These are phyloP conservation scores for Fusarium nygamai DNA, from an alignment of 2,329 filamentous ascomycete species.

Conservation along the genomic window DNA sequence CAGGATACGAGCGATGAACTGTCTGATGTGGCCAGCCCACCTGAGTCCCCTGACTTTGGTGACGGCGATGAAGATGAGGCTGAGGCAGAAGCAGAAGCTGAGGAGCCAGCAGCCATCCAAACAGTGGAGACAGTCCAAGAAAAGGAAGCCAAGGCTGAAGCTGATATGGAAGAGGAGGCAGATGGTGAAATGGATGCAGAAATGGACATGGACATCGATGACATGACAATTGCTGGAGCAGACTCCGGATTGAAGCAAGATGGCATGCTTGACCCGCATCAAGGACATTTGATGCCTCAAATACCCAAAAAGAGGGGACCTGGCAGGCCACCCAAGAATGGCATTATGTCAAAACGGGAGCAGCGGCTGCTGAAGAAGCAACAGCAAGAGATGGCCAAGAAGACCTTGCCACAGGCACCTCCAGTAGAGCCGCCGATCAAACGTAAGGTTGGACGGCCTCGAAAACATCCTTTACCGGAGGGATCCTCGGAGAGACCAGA, in stretches of 20 bases:
- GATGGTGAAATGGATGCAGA: slow-evolving; percentile 14
- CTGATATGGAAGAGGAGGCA: slow-evolving; percentile 35
- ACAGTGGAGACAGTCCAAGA: slow-evolving; percentile 43
- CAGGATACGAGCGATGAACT: slow-evolving; percentile 66
- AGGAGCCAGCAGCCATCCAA: slow-evolving; percentile 37
- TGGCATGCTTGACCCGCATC: slow-evolving; percentile 46
- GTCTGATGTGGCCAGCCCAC: slow-evolving; percentile 55
- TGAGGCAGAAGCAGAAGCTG: slow-evolving; percentile 33
- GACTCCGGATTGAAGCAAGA: slow-evolving; percentile 45
- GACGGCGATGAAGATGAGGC: slow-evolving; percentile 48
- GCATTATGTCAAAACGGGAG: slow-evolving; percentile 83
- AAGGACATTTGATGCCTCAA: slow-evolving; percentile 48
- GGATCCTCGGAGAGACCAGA: slow-evolving; percentile 63
- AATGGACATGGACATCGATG: slow-evolving; percentile 36
- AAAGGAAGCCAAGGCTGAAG: slow-evolving; percentile 42
- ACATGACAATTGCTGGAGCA: slow-evolving; percentile 37
- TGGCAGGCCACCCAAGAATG: slow-evolving; percentile 84
- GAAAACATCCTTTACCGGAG: slow-evolving; percentile 71
- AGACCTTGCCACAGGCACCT: slow-evolving; percentile 59
- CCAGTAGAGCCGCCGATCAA: slow-evolving; percentile 64
- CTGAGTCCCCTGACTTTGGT: slow-evolving; percentile 53
- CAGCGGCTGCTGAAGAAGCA: slow-evolving; percentile 70
- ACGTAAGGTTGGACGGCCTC: slow-evolving; percentile 71
- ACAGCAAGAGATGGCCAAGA: slow-evolving; percentile 59
- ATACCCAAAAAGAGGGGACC: slow-evolving; percentile 77